Evolutionary conservation across 1,139 yeast genomes (phyloP).

Genomic region (Meyerozyma smithsonii): DNA sequence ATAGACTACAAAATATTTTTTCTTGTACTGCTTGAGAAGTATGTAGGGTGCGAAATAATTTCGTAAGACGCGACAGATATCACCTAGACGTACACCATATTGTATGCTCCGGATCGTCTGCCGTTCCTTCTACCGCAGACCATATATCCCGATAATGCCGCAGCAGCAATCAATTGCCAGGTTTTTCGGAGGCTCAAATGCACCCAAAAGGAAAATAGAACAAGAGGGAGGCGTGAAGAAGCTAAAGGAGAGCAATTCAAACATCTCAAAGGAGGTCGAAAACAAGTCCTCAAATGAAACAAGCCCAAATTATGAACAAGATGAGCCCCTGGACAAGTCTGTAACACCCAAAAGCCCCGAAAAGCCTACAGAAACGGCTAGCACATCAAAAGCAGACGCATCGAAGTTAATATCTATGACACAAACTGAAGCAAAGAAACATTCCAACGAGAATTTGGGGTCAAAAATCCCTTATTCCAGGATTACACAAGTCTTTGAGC

Average conservation of each 20-base stretch:
- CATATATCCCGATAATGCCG: constrained; percentile 18
- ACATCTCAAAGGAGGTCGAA: constrained; percentile 1
- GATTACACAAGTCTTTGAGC: constrained; percentile 65
- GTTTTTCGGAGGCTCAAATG: constrained; percentile 21
- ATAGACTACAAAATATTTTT: not conserved
- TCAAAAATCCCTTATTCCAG: constrained; percentile 54
- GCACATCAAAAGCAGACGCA: constrained; percentile 16
- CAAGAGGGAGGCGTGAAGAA: constrained; percentile 5
- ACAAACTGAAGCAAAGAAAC: constrained; percentile 17
- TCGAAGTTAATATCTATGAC: constrained; percentile 20
- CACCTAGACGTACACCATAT: not conserved
- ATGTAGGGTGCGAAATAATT: not conserved
- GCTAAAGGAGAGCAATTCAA: constrained; percentile 5
- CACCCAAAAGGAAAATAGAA: constrained; percentile 6
- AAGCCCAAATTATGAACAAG: not conserved
- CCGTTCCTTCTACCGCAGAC: constrained; percentile 1
- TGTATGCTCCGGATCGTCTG: constrained; percentile 1
- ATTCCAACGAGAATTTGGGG: constrained; percentile 11
- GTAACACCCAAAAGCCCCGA: constrained; percentile 4
- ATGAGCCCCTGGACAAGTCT: constrained; percentile 8
- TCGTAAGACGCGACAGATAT: not conserved
- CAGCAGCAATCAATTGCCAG: constrained; percentile 36
- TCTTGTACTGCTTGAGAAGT: not conserved
- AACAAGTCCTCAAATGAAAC: not conserved
- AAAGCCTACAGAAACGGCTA: constrained; percentile 4